Percentiles rank a stretch among this genome's conserved stretches.
Conservation (phyloP, 1,284 basidiomycete species). For the Cutaneotrichosporon curvatum region DNA sequence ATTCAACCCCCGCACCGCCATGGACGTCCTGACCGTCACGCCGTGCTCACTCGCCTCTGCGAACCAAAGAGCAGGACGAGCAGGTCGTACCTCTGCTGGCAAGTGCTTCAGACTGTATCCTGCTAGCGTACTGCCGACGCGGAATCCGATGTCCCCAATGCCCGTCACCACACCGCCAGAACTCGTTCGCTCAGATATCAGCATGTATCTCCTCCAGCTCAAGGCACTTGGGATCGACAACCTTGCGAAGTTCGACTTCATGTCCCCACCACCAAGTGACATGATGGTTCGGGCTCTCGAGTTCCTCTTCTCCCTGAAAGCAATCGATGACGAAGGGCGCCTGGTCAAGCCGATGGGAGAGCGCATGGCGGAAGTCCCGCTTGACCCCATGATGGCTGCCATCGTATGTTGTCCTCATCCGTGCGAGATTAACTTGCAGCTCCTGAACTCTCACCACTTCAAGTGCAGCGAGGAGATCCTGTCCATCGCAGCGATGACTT, state of each 20-base stretch:
- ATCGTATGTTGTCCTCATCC: constrained; percentile 44
- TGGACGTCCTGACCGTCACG: constrained; percentile 72
- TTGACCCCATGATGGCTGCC: constrained; percentile 55
- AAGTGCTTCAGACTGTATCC: constrained; percentile 92
- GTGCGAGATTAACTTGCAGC: constrained; percentile 51
- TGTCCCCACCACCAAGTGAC: constrained; percentile 79
- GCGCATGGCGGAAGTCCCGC: constrained; percentile 53
- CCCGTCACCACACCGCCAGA: constrained; percentile 72
- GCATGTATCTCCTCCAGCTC: constrained; percentile 79
- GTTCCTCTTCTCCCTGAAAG: constrained; percentile 48
- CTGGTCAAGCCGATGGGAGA: constrained; percentile 50
- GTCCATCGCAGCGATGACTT: constrained; percentile 91
- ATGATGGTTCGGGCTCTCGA: constrained; percentile 78
- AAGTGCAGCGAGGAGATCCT: constrained; percentile 87
- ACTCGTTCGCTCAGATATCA: constrained; percentile 79
- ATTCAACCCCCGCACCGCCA: constrained; percentile 70
- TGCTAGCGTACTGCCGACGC: constrained; percentile 53
- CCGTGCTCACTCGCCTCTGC: constrained; percentile 77
- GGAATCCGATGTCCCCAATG: constrained; percentile 46
- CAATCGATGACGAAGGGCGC: constrained; percentile 50
- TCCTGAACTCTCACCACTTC: constrained; percentile 75
- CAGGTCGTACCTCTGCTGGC: constrained; percentile 81
- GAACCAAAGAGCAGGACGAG: constrained; percentile 79
- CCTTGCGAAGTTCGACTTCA: constrained; percentile 76
- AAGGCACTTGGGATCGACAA: constrained; percentile 93